These are phyloP conservation scores for Aspergillus nidulans DNA, from an alignment of 495 filamentous ascomycete genomes.

Conservation along the genomic window DNA sequence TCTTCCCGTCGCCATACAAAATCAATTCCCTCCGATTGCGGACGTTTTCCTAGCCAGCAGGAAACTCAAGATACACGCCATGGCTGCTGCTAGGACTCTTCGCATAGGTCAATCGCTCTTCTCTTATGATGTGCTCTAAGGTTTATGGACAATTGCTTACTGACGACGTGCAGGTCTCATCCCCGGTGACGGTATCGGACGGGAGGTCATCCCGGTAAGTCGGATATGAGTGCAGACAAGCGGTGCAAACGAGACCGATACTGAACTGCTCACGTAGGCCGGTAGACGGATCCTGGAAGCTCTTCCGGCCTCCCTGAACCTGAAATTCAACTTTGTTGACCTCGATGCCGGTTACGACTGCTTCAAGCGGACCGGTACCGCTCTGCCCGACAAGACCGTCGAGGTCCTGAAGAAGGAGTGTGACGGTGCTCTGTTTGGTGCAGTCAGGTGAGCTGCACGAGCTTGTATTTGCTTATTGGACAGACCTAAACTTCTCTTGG, in stretches of 20 bases:
- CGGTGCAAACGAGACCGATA: constrained; percentile 12
- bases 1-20: constrained; percentile 18
- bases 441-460: constrained; percentile 59
- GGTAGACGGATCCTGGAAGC: constrained; percentile 87
- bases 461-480: neutral
- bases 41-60: constrained; percentile 11
- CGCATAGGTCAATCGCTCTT: constrained; percentile 47
- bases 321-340: constrained; percentile 91
- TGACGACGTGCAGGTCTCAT: constrained; percentile 68
- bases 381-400: constrained; percentile 86
- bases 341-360: constrained; percentile 89
- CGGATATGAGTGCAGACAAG: constrained; percentile 9
- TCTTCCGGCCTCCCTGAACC: constrained; percentile 70
- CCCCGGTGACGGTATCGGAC: constrained; percentile 96
- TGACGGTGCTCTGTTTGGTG: constrained; percentile 94
- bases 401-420: constrained; percentile 80
- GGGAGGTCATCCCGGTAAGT: constrained; percentile 85
- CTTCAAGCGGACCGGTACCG: constrained; percentile 81
- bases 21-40: constrained; percentile 21
- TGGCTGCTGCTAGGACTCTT: constrained; percentile 53
- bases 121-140: neutral
- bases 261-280: constrained; percentile 43
- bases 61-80: constrained; percentile 21
- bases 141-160: constrained; percentile 14
- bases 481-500: neutral